Conservation (phyloP, 164 flowering plant genomes). For the Nymphaea thermarum region DNA sequence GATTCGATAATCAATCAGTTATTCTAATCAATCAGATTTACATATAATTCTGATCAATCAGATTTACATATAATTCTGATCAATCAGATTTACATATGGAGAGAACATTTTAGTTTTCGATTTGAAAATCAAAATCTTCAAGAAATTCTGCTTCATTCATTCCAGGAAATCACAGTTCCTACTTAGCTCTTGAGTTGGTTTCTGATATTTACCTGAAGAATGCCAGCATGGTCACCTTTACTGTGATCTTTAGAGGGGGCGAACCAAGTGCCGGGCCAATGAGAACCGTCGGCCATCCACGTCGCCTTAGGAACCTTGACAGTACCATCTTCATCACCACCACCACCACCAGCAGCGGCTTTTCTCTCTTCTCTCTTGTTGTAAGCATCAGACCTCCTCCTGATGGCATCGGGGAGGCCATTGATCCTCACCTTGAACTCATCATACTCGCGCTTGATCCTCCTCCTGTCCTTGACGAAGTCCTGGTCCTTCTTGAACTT, state of each 20-base stretch:
- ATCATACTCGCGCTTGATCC: slow-evolving; percentile 76
- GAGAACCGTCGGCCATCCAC: slow-evolving; percentile 93
- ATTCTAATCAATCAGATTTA: no score
- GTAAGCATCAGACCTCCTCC: slow-evolving; percentile 27
- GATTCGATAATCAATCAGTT: no score
- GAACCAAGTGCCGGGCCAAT: slow-evolving; percentile 88
- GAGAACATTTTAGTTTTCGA: no score
- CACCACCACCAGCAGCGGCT: slow-evolving; percentile 12
- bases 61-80: no score
- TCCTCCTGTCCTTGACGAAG: slow-evolving; percentile 66
- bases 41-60: no score
- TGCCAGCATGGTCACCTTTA: slow-evolving; percentile 80
- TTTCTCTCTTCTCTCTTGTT: slow-evolving; percentile 44
- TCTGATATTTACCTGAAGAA: slow-evolving; percentile 33
- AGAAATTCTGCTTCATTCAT: no score
- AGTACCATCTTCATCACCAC: slow-evolving; percentile 10
- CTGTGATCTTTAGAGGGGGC: slow-evolving; percentile 38
- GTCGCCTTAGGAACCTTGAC: slow-evolving; percentile 40
- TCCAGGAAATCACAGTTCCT: no score
- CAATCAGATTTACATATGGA: no score
- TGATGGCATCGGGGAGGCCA: slow-evolving; percentile 55
- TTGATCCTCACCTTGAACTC: slow-evolving; percentile 79
- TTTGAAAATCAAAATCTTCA: no score
- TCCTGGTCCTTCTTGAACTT: slow-evolving; percentile 58
- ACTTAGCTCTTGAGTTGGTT: no score